Conservation (phyloP, 2,329 filamentous ascomycete genomes). For the Knoxdaviesia capensis region DNA sequence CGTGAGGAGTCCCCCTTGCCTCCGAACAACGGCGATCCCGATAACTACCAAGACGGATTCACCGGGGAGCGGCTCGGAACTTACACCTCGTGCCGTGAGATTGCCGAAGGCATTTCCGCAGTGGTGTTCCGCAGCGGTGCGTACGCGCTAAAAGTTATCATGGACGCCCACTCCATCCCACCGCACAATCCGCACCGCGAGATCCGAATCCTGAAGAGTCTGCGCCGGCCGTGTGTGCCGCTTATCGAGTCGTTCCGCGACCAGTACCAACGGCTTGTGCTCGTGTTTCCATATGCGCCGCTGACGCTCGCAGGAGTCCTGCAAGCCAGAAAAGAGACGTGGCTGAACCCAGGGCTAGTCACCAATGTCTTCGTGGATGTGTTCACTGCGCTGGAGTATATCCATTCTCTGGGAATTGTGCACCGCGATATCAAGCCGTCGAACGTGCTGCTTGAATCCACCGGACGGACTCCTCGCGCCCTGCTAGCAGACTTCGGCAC, state of each 20-base stretch:
- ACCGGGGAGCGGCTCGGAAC: constrained; percentile 13
- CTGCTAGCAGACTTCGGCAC: constrained; percentile 85
- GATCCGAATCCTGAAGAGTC: constrained; percentile 45
- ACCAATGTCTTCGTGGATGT: constrained; percentile 39
- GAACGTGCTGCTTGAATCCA: constrained; percentile 55
- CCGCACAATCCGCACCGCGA: constrained; percentile 75
- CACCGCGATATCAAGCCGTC: constrained; percentile 91
- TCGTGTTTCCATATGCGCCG: constrained; percentile 72
- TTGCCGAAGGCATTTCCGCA: constrained; percentile 58
- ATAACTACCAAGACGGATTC: too few relatives aligned
- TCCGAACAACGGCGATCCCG: too few relatives aligned
- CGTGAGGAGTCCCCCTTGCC: too few relatives aligned
- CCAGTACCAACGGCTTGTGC: constrained; percentile 47
- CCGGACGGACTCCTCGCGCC: constrained; percentile 38
- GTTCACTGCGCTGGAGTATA: constrained; percentile 46
- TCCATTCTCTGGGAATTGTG: constrained; percentile 61
- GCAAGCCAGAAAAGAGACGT: constrained; percentile 15
- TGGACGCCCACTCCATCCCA: constrained; percentile 47
- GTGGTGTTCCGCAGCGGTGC: constrained; percentile 52
- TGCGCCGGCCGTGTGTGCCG: constrained; percentile 38
- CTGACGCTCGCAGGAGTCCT: constrained; percentile 53
- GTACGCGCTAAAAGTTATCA: constrained; percentile 69
- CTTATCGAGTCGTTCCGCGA: constrained; percentile 58
- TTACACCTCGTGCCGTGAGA: constrained; percentile 14
- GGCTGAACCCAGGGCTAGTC: constrained; percentile 10